A percentile compares a stretch with the other conserved stretches of the same genome.
Conservation (phyloP, 2,329 filamentous ascomycete genomes). For the Chalaropsis ovoidea region DNA sequence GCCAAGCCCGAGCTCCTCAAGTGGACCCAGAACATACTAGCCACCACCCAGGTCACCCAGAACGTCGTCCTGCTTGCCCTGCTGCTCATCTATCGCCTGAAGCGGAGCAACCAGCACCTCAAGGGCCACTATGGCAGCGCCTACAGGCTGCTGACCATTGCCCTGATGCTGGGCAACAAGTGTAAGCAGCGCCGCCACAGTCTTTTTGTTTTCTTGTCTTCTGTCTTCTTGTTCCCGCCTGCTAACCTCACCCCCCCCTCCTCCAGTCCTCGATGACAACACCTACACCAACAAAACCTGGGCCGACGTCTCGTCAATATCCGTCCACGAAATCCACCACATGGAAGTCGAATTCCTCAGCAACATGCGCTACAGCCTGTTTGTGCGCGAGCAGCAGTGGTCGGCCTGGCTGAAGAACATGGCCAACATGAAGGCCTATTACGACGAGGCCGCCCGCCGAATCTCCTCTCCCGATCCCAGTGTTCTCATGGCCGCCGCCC, state of each 20-base stretch:
- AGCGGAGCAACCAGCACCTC: constrained; percentile 78
- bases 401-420: constrained; percentile 75
- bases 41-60: constrained; percentile 90
- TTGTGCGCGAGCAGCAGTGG: constrained; percentile 81
- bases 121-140: constrained; percentile 90
- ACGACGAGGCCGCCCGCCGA: constrained; percentile 53
- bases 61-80: constrained; percentile 87
- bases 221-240: constrained; percentile 11
- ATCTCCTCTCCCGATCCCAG: constrained; percentile 30
- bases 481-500: constrained; percentile 3
- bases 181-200: constrained; percentile 49
- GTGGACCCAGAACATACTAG: constrained; percentile 84
- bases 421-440: constrained; percentile 72
- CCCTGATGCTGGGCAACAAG: constrained; percentile 96
- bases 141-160: constrained; percentile 83
- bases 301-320: constrained; percentile 93
- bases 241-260: background rate
- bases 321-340: constrained; percentile 88
- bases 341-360: constrained; percentile 99
- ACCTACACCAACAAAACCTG: constrained; percentile 99
- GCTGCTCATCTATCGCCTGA: constrained; percentile 85
- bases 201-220: too few relatives aligned
- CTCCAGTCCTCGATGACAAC: constrained; percentile 80
- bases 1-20: constrained; percentile 46
- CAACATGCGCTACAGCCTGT: constrained; percentile 91